Conservation (phyloP, 495 filamentous ascomycete species). For the Evernia prunastri region DNA sequence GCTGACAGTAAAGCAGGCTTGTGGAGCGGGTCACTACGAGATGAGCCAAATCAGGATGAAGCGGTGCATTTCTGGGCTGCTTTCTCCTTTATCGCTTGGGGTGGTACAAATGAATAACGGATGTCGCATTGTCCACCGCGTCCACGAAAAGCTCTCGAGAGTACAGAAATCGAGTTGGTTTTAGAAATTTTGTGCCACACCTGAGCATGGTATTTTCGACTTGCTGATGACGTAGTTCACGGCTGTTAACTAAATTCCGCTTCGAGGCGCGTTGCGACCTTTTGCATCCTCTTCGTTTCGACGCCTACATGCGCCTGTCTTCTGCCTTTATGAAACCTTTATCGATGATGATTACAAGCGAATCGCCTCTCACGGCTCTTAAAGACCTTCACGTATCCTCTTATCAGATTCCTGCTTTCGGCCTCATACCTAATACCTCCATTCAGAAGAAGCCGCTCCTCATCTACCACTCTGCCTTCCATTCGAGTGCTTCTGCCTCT, state of each 20-base stretch:
- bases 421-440: slow-evolving; percentile 57
- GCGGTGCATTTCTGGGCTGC: neutral
- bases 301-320: neutral
- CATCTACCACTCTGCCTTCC: slow-evolving; percentile 53
- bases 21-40: slow-evolving; percentile 56
- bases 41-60: slow-evolving; percentile 1
- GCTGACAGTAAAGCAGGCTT: slow-evolving; percentile 38
- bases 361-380: slow-evolving; percentile 36
- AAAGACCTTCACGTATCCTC: slow-evolving; percentile 46
- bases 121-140: slow-evolving; percentile 1
- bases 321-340: neutral
- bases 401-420: slow-evolving; percentile 53
- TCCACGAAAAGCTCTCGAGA: neutral
- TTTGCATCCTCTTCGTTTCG: neutral
- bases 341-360: slow-evolving; percentile 13
- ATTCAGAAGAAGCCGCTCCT: slow-evolving; percentile 57
- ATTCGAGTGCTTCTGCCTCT: slow-evolving; percentile 35
- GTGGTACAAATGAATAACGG: neutral
- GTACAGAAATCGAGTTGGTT: neutral
- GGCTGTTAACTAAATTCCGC: neutral
- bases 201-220: neutral
- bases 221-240: slow-evolving; percentile 10
- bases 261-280: neutral
- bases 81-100: neutral
- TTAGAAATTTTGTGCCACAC: neutral